Base-by-base conservation (phyloP, 2,329 filamentous ascomycete species). In the Zymoseptoria brevis region DNA sequence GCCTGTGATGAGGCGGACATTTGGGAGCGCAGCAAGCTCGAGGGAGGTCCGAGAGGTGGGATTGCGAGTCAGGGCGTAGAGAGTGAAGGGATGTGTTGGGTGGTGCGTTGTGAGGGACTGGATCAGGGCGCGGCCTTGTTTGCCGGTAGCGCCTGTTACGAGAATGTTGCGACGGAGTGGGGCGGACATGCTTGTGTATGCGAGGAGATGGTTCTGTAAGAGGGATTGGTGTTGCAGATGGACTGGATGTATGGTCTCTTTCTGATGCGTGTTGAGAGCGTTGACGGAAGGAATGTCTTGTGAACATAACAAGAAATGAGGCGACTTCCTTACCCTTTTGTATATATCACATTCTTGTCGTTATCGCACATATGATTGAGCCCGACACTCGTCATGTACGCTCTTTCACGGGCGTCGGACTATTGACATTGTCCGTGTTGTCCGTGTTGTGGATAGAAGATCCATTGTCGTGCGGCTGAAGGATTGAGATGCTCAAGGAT, bases 31-130 rank as follows among this genome's bases (percentile, higher is more conserved):
- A 1, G 72, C 66, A 2, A 85, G 77, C 16, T 73, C 74, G 66
- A 82, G 75, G 0, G 84, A 81, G 1, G 76, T 76, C 0, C 72
- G 54, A 0, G 82, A 84, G n/a, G 72, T 68, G 0, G 77, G 66
- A 65, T 86, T 77, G 61, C 85, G 81, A 2, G 84, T 87, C 21
- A 87, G 75, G 6, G 84, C 85, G 16, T 85, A 76, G 56, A 87
- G 81, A 11, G 75, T 63, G 64, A 64, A 71, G 54, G 68, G 66
- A 19, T 66, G 61, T 19, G 66, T 66, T 0, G 72, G 70, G 3
- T 16, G 13, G 50, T 64, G 62, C 16, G 69, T 64, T 52, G 77
- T 71, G 22, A 79, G 73, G 49, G 77, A 74, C 49, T 72, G 64
- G 57, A 79, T 71, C 26, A 78, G 71, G 22, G 76, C 72, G 55